Conservation (phyloP, 2,329 filamentous ascomycete genomes). For the Tolypocladium paradoxum region DNA sequence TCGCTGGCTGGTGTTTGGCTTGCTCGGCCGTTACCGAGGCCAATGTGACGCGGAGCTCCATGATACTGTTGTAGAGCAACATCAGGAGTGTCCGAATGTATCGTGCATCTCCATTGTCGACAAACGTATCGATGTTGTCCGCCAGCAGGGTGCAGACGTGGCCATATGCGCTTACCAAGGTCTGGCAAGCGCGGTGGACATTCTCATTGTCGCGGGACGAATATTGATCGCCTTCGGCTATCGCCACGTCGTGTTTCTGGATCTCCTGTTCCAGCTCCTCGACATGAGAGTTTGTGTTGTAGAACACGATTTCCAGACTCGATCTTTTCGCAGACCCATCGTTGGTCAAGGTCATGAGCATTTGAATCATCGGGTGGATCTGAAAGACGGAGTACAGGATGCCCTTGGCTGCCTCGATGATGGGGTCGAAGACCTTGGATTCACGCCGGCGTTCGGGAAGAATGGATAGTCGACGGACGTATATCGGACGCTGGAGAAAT, state of each 20-base stretch:
- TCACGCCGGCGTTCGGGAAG: slow-evolving; percentile 53
- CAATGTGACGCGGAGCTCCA: slow-evolving; percentile 51
- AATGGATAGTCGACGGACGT: slow-evolving; percentile 52
- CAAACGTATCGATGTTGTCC: slow-evolving; percentile 51
- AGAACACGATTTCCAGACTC: slow-evolving; percentile 56
- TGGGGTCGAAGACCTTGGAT: slow-evolving; percentile 48
- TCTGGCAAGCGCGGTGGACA: slow-evolving; percentile 52
- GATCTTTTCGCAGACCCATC: slow-evolving; percentile 51
- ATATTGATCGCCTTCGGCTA: slow-evolving; percentile 35
- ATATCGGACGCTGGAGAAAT: slow-evolving; percentile 46
- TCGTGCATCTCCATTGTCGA: slow-evolving; percentile 54
- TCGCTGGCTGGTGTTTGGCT: slow-evolving; percentile 7
- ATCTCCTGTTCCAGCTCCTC: slow-evolving; percentile 56
- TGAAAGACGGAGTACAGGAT: slow-evolving; percentile 58
- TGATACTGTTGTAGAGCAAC: slow-evolving; percentile 56
- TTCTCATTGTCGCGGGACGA: slow-evolving; percentile 48
- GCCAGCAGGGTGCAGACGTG: slow-evolving; percentile 52
- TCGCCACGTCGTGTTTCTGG: slow-evolving; percentile 44
- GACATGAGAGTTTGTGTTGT: slow-evolving; percentile 56
- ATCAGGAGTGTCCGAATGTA: slow-evolving; percentile 56
- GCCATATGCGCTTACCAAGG: slow-evolving; percentile 52
- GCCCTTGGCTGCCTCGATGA: slow-evolving; percentile 55
- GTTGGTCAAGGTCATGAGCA: slow-evolving; percentile 49
- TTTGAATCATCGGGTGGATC: slow-evolving; percentile 57
- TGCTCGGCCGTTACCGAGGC: slow-evolving; percentile 20